Base-by-base conservation (phyloP, 331 rosid species). In the Quercus lobata region DNA sequence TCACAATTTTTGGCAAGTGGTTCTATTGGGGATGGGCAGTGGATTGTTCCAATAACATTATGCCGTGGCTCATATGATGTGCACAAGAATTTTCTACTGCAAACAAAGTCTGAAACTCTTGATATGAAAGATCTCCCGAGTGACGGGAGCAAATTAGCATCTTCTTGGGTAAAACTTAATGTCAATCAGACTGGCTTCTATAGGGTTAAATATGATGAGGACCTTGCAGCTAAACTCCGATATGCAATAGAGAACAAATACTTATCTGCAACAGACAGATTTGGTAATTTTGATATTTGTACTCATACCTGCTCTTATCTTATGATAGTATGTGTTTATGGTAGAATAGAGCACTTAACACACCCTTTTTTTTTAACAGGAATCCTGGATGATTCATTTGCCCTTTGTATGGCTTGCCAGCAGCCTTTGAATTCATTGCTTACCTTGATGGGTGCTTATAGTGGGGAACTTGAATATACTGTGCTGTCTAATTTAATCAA, bases 181-280 rank as follows among this genome's bases (percentile, higher is more conserved):
- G 88, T 85, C 60, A 84, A 86, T 49, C 91, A 88, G 83, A 53
- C 91, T 81, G 91, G 91, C 32, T 88, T 88, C 73, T 88, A 85
- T 74, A 78, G 91, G 79, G 91, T 88, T 84, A 85, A 88, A 60
- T 88, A 88, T 79, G 89, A 88, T 2, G 86, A 79, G 29, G 81
- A 76, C 63, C 89, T 88, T 78, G 77, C 83, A 73, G 74, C 78
- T 52, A 82, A 74, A 53, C 83, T 83, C 7, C 63, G 86, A 81
- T 16, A 74, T 79, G 89, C 91, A 49, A 79, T 81, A 29, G 81
- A 79, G 82, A 83, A 76, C 22, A 83, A 81, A 57, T 35, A 53
- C 7, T 70, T 88, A 79, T 83, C 88, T 78, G 78, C 84, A 73
- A 78, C 78, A 0, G 89, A 88, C 57, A 83, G 89, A 85, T 85